phyloP scores from a whole-genome alignment of 257 asterid species.

The Ocimum tenuiflorum region DNA sequence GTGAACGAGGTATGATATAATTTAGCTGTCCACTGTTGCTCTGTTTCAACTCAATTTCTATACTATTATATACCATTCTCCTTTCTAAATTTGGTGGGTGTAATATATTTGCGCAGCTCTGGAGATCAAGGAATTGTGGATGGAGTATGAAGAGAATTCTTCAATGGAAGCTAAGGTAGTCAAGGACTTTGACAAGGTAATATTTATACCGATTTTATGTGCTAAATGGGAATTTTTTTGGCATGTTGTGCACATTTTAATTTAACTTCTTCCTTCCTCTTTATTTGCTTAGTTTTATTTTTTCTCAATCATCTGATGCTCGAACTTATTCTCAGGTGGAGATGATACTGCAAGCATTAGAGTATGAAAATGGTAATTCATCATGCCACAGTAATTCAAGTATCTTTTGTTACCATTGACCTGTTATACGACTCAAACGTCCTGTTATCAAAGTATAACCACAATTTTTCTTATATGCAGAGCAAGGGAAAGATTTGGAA shows the following conservation, averaged over 20 bases:
- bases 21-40: constrained; percentile 8
- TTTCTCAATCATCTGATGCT: no score
- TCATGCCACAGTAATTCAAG: constrained; percentile 1
- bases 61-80: no score
- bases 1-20: constrained; percentile 55
- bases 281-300: not conserved
- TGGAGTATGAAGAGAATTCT: constrained; percentile 82
- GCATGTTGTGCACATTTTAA: no score
- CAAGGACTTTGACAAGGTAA: constrained; percentile 97
- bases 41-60: constrained; percentile 13
- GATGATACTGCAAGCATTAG: constrained; percentile 97
- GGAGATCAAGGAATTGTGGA: constrained; percentile 83
- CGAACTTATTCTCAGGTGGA: constrained; percentile 72
- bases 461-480: constrained; percentile 36
- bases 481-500: constrained; percentile 75
- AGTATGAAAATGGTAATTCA: constrained; percentile 76
- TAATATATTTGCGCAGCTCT: constrained; percentile 49
- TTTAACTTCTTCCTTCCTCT: no score
- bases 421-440: not conserved
- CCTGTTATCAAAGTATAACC: not conserved
- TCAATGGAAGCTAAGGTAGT: constrained; percentile 93
- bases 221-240: not conserved
- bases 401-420: not conserved
- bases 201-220: not conserved
- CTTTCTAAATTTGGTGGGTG: constrained; percentile 19